These are phyloP conservation scores for Scalesia atractyloides DNA, from an alignment of 129 eudicot genomes.

Conservation along the genomic window DNA sequence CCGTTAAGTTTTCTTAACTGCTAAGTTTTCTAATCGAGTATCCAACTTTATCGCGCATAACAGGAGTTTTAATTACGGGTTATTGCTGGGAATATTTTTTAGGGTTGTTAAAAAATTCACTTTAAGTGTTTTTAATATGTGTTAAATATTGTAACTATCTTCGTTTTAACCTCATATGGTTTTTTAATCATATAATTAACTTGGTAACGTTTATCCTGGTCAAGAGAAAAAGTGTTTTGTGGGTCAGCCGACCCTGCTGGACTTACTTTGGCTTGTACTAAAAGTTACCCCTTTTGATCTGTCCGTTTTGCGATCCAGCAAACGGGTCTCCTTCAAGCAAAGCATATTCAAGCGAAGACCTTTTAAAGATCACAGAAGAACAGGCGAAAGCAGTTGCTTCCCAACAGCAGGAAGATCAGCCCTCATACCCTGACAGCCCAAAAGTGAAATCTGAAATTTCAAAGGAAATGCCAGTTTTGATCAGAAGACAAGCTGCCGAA, in stretches of 20 bases:
- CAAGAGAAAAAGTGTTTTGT: neutral
- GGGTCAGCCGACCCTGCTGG: neutral
- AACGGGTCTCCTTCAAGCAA: slow-evolving; percentile 42
- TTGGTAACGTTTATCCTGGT: neutral
- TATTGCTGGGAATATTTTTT: too few relatives aligned
- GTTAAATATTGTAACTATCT: too few relatives aligned
- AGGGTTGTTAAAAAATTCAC: too few relatives aligned
- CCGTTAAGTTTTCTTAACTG: too few relatives aligned
- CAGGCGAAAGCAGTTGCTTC: slow-evolving; percentile 53
- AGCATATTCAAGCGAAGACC: slow-evolving; percentile 57
- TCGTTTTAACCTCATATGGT: too few relatives aligned
- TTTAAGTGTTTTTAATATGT: too few relatives aligned
- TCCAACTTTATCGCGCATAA: too few relatives aligned
- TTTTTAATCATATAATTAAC: neutral
- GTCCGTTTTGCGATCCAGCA: slow-evolving; percentile 17
- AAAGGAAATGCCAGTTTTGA: slow-evolving; percentile 15
- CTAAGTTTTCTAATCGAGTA: too few relatives aligned
- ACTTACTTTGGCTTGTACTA: neutral
- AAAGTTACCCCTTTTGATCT: neutral
- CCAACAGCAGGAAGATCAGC: slow-evolving; percentile 44
- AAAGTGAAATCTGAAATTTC: slow-evolving; percentile 32
- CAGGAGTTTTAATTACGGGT: too few relatives aligned
- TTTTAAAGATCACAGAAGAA: too few relatives aligned
- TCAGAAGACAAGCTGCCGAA: neutral
- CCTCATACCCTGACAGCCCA: slow-evolving; percentile 20